Evolutionary conservation across 768 basidiomycete species (phyloP), one percentile per base, ranked within the genome.

Genomic region (Lactarius tabidus): DNA sequence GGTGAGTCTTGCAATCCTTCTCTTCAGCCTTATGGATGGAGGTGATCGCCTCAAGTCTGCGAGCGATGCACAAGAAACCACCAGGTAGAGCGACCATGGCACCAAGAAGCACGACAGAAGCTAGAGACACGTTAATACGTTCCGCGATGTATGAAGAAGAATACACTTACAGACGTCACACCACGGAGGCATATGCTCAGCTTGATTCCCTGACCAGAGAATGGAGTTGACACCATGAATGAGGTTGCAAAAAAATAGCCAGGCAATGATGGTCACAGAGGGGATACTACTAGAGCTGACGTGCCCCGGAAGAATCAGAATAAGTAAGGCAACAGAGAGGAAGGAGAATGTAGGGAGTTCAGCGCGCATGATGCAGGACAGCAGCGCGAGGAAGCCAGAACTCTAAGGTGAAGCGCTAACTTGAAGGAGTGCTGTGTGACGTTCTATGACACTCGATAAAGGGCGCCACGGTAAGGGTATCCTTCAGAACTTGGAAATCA

Each of bases 81-180:
- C 61, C 60, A 33, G 69, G 69, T 29, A 70, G 35, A 18, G 69
- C 69, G 20, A 63, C 64, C 67, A 69, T 70, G 12, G 69, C 64
- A 2, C 67, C 69, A n/a, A 65, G 59, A 18, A 68, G 67, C 29
- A 68, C 58, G 26, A 62, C 54, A 35, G 69, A 69, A 17, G 59
- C 69, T 70, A 23, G 18, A 39, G 26, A 20, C 5, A 28, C 36
- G 17, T 70, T 28, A 63, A 62, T 38, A 43, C n/a, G 12, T 29
- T 61, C 15, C 20, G 54, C 15, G 4, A 14, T 51, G 26, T 6
- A 38, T 48, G 35, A 28, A 28, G 4, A 48, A 36, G 54, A 57
- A 26, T 5, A 51, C 15, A 28, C 79, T 70, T 63, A 80, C 79
- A 63, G 28, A 80, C 76, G 64, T 80, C 79, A 64, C 79, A 79